Conservation (phyloP, 345 rosid genomes). For the Salix suchowensis region DNA sequence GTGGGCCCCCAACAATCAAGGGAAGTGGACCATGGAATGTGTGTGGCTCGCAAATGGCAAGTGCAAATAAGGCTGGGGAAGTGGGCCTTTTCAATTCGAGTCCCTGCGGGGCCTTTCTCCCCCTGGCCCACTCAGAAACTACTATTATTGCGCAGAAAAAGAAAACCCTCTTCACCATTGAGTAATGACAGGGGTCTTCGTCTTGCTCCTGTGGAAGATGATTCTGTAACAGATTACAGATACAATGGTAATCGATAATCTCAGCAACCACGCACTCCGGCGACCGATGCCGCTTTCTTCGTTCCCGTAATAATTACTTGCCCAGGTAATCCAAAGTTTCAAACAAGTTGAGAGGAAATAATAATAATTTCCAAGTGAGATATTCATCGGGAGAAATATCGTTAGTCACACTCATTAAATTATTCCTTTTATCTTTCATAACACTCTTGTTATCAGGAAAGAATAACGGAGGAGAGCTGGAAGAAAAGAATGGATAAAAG, state of each 20-base stretch:
- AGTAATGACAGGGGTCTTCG: not conserved
- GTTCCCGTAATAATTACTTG: not conserved
- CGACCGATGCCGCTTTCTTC: not conserved
- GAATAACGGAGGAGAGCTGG: too few relatives aligned
- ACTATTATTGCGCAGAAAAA: too few relatives aligned
- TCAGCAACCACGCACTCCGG: not conserved
- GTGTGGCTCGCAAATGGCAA: not conserved
- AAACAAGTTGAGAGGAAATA: not conserved
- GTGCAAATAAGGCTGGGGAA: not conserved
- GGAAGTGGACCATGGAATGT: constrained; percentile 20
- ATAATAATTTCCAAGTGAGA: not conserved
- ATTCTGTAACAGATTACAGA: too few relatives aligned
- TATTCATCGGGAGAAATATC: not conserved
- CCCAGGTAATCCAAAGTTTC: not conserved
- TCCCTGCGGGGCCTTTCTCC: too few relatives aligned
- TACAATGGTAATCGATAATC: too few relatives aligned
- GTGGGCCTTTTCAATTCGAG: too few relatives aligned
- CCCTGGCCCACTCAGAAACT: too few relatives aligned
- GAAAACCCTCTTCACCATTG: too few relatives aligned
- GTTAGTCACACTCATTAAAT: too few relatives aligned
- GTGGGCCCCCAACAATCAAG: not conserved
- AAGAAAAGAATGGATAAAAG: too few relatives aligned
- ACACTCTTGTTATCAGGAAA: too few relatives aligned
- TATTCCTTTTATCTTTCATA: too few relatives aligned
- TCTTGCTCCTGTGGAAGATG: not conserved